Conservation (phyloP, 257 asterid genomes). For the Verbascum thapsus region DNA sequence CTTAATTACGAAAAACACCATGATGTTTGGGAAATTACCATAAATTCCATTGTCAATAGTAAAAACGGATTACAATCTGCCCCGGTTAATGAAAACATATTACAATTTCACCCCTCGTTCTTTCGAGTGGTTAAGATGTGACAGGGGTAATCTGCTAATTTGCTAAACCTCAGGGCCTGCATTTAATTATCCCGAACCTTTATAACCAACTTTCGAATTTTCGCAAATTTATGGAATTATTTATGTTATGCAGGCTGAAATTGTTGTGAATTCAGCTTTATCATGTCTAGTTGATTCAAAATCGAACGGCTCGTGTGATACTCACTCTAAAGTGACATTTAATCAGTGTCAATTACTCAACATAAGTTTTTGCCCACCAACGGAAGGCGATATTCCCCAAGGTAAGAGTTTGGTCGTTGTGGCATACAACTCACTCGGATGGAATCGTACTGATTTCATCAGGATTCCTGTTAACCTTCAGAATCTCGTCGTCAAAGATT, state of each 20-base stretch:
- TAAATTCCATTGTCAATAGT: too few species aligned
- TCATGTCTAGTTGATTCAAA: slow-evolving; percentile 62
- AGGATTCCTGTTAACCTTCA: slow-evolving; percentile 71
- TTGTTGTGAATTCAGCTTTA: slow-evolving; percentile 60
- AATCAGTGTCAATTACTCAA: slow-evolving; percentile 79
- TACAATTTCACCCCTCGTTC: too few species aligned
- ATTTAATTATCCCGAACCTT: background rate
- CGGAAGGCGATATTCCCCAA: slow-evolving; percentile 62
- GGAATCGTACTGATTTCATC: slow-evolving; percentile 72
- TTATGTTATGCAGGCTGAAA: slow-evolving; percentile 55
- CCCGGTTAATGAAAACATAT: too few species aligned
- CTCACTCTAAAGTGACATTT: background rate
- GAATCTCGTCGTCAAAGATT: slow-evolving; percentile 64
- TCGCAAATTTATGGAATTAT: background rate
- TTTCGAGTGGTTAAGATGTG: too few species aligned
- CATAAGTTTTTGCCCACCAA: slow-evolving; percentile 81
- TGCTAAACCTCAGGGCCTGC: too few species aligned
- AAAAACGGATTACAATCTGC: too few species aligned
- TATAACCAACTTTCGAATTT: background rate
- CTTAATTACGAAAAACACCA: too few species aligned
- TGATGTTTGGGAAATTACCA: too few species aligned
- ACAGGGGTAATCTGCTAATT: too few species aligned
- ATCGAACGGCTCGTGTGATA: slow-evolving; percentile 35
- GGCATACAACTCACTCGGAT: slow-evolving; percentile 86
- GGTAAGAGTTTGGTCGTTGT: slow-evolving; percentile 76